Evolutionary conservation across 2,329 filamentous ascomycete species (phyloP).

Genomic region (Cladosporium colombiae): DNA sequence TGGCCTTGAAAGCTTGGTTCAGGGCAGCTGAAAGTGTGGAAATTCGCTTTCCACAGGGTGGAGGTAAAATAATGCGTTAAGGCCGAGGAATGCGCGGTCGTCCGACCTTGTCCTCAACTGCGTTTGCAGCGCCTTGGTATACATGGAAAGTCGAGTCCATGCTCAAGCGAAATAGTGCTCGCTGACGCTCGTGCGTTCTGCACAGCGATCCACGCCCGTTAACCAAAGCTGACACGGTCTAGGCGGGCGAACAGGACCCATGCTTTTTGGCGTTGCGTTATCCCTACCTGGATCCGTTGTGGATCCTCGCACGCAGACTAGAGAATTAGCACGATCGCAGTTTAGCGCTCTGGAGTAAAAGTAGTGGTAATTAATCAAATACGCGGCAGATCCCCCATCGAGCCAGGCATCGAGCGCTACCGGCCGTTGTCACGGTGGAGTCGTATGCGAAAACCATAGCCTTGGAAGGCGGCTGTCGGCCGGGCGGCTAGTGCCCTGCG

Average conservation of each 20-base stretch:
- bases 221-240: background rate
- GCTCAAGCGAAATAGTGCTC: background rate
- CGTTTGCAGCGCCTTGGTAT: conserved; percentile 6
- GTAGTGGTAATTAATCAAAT: background rate
- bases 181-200: background rate
- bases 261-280: background rate
- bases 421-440: background rate
- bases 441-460: background rate
- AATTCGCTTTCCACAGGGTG: background rate
- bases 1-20: background rate
- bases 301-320: background rate
- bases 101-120: background rate
- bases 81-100: background rate
- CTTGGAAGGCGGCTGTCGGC: background rate
- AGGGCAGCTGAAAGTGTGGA: background rate
- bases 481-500: background rate
- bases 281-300: background rate
- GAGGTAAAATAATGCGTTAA: background rate
- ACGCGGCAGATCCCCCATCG: background rate
- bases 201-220: background rate
- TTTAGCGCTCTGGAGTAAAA: background rate
- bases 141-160: background rate
- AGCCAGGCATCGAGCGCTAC: background rate
- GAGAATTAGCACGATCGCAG: background rate
- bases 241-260: background rate